Evolutionary conservation across 2,329 filamentous ascomycete species (phyloP).

Genomic region (Nothophoma quercina): DNA sequence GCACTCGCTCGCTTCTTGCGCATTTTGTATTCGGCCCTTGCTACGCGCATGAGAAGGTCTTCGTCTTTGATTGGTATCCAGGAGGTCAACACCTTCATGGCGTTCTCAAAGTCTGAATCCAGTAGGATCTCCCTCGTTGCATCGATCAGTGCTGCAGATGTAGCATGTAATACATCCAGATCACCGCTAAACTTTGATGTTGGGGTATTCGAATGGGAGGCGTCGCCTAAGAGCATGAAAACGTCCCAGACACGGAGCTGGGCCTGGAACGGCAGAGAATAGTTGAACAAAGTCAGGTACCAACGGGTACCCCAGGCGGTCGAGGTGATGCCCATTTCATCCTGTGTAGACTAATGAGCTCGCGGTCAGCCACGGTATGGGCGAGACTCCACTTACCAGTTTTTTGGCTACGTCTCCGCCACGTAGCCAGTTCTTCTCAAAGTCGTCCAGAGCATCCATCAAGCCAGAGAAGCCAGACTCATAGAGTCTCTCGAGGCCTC

Average conservation of each 20-base stretch:
- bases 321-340: conserved; percentile 79
- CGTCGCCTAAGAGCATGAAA: conserved; percentile 90
- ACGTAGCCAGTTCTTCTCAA: conserved; percentile 82
- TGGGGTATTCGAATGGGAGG: conserved; percentile 54
- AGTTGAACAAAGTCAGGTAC: conserved; percentile 98
- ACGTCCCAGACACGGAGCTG: conserved; percentile 98
- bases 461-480: conserved; percentile 83
- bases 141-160: conserved; percentile 87
- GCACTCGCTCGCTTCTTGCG: conserved; percentile 59
- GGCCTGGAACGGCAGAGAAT: conserved; percentile 91
- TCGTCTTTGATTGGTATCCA: conserved; percentile 95
- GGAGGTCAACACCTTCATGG: conserved; percentile 95
- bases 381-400: conserved; percentile 65
- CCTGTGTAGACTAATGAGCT: conserved; percentile 56
- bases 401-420: conserved; percentile 80
- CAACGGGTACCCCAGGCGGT: conserved; percentile 96
- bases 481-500: conserved; percentile 86
- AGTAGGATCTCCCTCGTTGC: conserved; percentile 87
- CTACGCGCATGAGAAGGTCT: conserved; percentile 89
- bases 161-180: conserved; percentile 88
- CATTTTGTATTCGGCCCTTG: conserved; percentile 84
- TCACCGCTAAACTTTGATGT: conserved; percentile 62
- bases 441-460: conserved; percentile 84
- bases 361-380: neutral
- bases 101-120: conserved; percentile 95